Evolutionary conservation across 164 flowering plant species (phyloP).

Genomic region (Akebia trifoliata): DNA sequence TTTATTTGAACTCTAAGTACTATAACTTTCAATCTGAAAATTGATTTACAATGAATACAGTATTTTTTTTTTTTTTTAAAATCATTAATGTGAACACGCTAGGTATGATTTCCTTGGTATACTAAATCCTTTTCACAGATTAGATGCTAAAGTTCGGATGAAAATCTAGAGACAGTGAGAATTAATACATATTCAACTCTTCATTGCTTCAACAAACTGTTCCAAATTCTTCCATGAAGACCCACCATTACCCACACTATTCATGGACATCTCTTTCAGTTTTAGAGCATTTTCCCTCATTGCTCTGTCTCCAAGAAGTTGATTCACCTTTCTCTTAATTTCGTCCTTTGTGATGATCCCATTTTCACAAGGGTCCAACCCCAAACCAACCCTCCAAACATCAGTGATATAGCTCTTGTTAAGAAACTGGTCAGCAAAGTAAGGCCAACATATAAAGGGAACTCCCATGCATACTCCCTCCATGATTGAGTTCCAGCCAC

Average conservation of each 20-base stretch:
- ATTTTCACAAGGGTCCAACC: constrained; percentile 7
- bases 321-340: constrained; percentile 11
- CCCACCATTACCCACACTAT: constrained; percentile 29
- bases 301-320: constrained; percentile 4
- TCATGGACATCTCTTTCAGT: constrained; percentile 5
- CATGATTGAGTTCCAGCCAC: constrained; percentile 22
- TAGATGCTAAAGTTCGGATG: too few species aligned
- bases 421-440: constrained; percentile 21
- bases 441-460: constrained; percentile 23
- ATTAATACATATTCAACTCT: too few species aligned
- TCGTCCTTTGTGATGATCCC: constrained; percentile 16
- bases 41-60: too few species aligned
- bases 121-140: too few species aligned
- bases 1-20: too few species aligned
- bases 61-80: too few species aligned
- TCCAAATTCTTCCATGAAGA: constrained; percentile 11
- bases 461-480: constrained; percentile 15
- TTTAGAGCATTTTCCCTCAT: constrained; percentile 22
- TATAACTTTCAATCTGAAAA: too few species aligned
- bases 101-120: too few species aligned
- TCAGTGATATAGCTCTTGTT: constrained; percentile 13
- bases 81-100: too few species aligned
- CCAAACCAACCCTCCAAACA: constrained; percentile 21
- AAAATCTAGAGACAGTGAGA: too few species aligned
- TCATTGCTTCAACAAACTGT: neutral